Base-by-base conservation (phyloP, 208 protist genomes). In the Acanthamoeba royreba region DNA sequence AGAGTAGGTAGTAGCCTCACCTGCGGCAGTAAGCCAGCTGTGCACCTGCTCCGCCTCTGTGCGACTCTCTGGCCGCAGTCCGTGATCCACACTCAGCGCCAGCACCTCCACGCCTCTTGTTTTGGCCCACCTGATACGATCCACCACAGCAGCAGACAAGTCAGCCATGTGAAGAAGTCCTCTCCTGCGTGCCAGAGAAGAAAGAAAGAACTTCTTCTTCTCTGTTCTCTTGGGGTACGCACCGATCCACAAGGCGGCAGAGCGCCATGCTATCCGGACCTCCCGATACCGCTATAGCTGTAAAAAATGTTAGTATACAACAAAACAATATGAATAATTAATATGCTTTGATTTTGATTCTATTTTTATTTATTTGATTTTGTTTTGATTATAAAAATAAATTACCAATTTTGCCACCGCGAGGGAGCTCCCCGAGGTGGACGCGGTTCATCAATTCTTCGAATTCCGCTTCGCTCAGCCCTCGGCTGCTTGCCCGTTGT, bases 201-300 rank as follows among this genome's bases (percentile, higher is more conserved):
- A 28, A 28, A 8, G 63, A 4, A 77, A 22, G 22, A 43, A 38
- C 38, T 42, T 15, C 38, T 25, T 25, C 52, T 61, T 61, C 19
- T 61, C 25, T 25, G 17, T 25, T 17, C 52, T 61, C 25, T 61
- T 25, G 42, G 19, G 43, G 79, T 83, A 7, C 38, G 47, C 33
- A 88, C 43, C 33, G 45, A 33, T 88, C 46, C 8, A 47, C 43
- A 13, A 88, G 79, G 47, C n/a, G 79, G 79, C 79, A 88, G 9
- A 88, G 46, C 19, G 79, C 79, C 79, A 88, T 88, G 79, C 79
- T 88, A 52, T 88, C 79, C 1, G 79, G 79, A 17, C 79, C 79
- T 4, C 79, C 79, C 8, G 79, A 88, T 1, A 88, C 79, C 19
- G 46, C 79, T 19, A 88, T 42, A 3, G 79, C 79, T 88, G 79